Evolutionary conservation across 768 basidiomycete genomes (phyloP).

Genomic region (Cyathus striatus): DNA sequence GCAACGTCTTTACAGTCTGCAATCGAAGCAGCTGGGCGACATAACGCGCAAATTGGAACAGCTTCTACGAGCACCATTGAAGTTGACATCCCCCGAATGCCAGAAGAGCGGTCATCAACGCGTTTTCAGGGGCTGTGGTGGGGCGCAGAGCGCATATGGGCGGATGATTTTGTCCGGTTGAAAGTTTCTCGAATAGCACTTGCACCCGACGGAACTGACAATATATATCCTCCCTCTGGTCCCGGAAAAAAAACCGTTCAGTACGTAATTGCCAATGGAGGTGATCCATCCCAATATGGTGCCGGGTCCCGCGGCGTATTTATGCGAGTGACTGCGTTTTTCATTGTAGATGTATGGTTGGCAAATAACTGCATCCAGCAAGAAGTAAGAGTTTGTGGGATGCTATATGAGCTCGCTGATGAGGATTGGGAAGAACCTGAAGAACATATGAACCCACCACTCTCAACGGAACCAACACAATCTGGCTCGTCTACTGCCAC

Average conservation of each 20-base stretch:
- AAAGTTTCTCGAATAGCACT: conserved; percentile 63
- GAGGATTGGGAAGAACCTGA: conserved; percentile 56
- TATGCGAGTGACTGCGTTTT: conserved; percentile 63
- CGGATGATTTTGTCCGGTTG: conserved; percentile 77
- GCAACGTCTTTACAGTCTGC: conserved; percentile 34
- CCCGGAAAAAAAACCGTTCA: conserved; percentile 33
- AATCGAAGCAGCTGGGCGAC: conserved; percentile 39
- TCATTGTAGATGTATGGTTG: conserved; percentile 49
- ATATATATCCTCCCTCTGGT: conserved; percentile 60
- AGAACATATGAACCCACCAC: conserved; percentile 5
- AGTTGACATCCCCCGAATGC: conserved; percentile 11
- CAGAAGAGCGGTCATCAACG: conserved; percentile 32
- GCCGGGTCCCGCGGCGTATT: conserved; percentile 64
- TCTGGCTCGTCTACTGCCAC: background rate
- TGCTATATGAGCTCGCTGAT: conserved; percentile 76
- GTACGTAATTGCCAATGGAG: conserved; percentile 12
- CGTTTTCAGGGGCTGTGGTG: conserved; percentile 84
- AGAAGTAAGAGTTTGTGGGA: conserved; percentile 67
- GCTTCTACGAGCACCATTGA: conserved; percentile 11
- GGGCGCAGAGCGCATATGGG: conserved; percentile 88
- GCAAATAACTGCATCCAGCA: conserved; percentile 37
- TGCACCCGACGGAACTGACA: conserved; percentile 57
- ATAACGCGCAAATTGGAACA: conserved; percentile 24
- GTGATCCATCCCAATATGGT: conserved; percentile 29
- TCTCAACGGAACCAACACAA: background rate